These are phyloP conservation scores for Rhizopogon vesiculosus DNA, from an alignment of 768 basidiomycete species.

Conservation along the genomic window DNA sequence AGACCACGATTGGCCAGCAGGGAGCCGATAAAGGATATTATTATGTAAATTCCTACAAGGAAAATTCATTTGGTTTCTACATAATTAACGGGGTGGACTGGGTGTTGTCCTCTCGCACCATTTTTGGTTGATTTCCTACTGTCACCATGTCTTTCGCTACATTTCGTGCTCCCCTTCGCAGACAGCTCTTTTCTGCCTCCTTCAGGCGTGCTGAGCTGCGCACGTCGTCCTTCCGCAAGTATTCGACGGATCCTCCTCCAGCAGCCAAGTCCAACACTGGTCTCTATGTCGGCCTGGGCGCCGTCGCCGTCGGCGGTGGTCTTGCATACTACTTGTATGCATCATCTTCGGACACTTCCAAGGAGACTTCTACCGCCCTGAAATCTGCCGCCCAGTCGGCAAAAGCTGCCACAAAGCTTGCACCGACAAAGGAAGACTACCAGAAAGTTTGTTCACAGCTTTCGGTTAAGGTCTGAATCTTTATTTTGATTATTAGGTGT, in stretches of 20 bases:
- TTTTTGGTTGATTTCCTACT: not conserved
- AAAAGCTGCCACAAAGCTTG: conserved; percentile 65
- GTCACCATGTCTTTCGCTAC: conserved; percentile 53
- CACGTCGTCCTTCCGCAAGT: conserved; percentile 46
- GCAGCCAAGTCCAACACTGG: conserved; percentile 49
- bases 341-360: conserved; percentile 40
- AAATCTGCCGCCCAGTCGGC: conserved; percentile 60
- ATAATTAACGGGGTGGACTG: not conserved
- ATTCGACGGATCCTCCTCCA: conserved; percentile 47
- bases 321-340: conserved; percentile 60
- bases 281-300: conserved; percentile 59
- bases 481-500: conserved; percentile 50
- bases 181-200: conserved; percentile 29
- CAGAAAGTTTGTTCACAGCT: conserved; percentile 56
- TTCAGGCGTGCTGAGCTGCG: conserved; percentile 29
- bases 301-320: conserved; percentile 52
- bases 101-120: not conserved
- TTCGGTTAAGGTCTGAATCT: not conserved
- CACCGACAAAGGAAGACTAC: conserved; percentile 80
- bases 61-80: not conserved
- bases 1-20: not conserved
- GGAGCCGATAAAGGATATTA: not conserved
- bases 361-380: conserved; percentile 47
- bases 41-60: conserved; percentile 3
- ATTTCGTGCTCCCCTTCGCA: conserved; percentile 48